A percentile compares a stretch with the other conserved stretches of the same genome.
phyloP scores from a whole-genome alignment of 148 eudicot genomes.

The Nyssa sinensis region DNA sequence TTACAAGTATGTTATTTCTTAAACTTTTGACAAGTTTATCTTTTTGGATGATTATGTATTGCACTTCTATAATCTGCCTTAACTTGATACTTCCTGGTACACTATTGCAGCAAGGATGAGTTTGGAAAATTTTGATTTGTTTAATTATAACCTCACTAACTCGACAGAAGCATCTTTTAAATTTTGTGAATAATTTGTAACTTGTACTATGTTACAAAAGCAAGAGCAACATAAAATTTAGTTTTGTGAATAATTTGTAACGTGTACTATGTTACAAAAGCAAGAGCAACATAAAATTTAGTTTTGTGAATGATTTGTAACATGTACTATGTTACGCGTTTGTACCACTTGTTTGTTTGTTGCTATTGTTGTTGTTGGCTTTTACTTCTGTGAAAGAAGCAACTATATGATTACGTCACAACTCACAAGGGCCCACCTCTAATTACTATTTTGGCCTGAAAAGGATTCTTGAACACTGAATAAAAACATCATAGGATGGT shows the following conservation, averaged over 20 bases:
- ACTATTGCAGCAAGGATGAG: background rate
- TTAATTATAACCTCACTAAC: background rate
- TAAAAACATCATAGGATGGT: background rate
- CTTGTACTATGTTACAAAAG: too few relatives aligned
- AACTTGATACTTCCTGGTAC: slow-evolving; percentile 1
- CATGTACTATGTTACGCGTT: background rate
- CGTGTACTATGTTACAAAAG: too few relatives aligned
- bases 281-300: background rate
- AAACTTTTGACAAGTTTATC: background rate
- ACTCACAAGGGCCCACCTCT: background rate
- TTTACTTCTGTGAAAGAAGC: background rate
- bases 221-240: background rate
- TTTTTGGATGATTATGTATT: background rate
- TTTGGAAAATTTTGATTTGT: background rate
- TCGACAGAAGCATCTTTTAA: background rate
- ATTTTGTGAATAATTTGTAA: too few relatives aligned
- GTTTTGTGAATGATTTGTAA: background rate
- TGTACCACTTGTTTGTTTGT: background rate
- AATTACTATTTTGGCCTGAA: background rate
- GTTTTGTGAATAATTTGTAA: too few relatives aligned
- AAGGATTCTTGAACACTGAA: background rate
- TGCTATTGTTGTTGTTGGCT: background rate
- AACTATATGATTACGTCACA: background rate
- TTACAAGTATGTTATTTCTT: slow-evolving; percentile 67
- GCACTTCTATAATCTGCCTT: background rate